These are phyloP conservation scores for Fusarium sublunatum DNA, from an alignment of 2,329 filamentous ascomycete genomes.

Conservation along the genomic window DNA sequence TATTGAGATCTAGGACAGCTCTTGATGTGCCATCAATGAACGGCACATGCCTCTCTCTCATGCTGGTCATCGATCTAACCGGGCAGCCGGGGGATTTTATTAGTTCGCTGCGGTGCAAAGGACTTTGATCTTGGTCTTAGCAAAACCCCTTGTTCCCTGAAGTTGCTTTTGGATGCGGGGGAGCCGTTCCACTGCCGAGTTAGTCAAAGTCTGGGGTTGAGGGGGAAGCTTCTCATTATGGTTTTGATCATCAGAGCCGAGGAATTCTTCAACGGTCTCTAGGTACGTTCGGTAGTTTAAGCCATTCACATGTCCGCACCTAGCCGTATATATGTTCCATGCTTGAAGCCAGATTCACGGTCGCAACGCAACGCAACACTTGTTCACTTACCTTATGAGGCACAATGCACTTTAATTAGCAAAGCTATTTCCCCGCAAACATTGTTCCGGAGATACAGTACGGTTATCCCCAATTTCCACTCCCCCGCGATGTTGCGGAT, in stretches of 20 bases:
- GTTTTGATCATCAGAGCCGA: background rate
- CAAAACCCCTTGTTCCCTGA: conserved; percentile 9
- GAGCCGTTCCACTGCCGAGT: conserved; percentile 21
- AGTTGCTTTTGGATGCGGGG: conserved; percentile 30
- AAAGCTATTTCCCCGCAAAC: conserved; percentile 26
- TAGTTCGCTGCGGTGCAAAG: conserved; percentile 30
- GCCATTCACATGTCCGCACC: background rate
- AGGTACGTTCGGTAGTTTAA: background rate
- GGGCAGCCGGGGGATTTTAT: conserved; percentile 26
- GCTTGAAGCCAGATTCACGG: background rate
- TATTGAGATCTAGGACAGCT: conserved; percentile 55
- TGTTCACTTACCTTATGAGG: background rate
- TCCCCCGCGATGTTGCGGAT: conserved; percentile 34
- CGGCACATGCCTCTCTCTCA: conserved; percentile 7
- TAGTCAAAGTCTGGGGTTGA: conserved; percentile 27
- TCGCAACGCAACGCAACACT: background rate
- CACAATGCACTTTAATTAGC: background rate
- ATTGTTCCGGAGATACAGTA: conserved; percentile 17
- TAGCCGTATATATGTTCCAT: background rate
- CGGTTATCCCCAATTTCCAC: conserved; percentile 17
- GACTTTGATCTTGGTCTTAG: background rate
- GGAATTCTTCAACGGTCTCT: background rate
- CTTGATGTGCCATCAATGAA: background rate
- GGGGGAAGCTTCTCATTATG: background rate
- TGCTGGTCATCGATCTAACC: conserved; percentile 7